Evolutionary conservation across 306 rosid genomes (phyloP), one percentile per base, ranked within the genome.

Genomic region (Echinosophora koreensis): DNA sequence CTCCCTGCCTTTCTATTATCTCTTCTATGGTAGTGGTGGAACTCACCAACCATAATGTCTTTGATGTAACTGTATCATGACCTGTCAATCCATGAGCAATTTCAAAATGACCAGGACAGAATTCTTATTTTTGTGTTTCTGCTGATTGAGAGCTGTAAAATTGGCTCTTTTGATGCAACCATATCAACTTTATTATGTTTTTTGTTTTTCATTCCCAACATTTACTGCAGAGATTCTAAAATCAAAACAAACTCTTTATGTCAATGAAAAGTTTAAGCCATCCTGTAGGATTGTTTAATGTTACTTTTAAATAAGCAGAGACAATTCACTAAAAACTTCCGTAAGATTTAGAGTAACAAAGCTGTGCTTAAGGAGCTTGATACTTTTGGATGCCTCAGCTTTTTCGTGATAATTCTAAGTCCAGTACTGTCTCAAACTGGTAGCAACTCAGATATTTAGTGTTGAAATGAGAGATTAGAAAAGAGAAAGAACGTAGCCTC

Each of bases 231-330:
- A 44, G 28, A 50, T 50, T 44, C 73, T 47, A 38, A 28, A 41
- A 47, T 66, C 58, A 46, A 51, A 65, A 77, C 49, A 16, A 5
- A 28, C 6, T 55, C 15, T 77, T 38, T 1, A 39, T 54, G 35
- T 27, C 51, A 12, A 27, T 54, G 71, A 55, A 27, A 66, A 46
- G 37, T 42, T 76, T 66, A 38, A 65, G 65, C 49, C 59, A 15
- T 58, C 30, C 28, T 15, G 17, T 42, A 22, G 34, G 16, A 44
- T 35, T 15, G 38, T 22, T 49, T 60, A n/a, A n/a, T 44, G 63
- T 42, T 15, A 39, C 18, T 32, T 69, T 56, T 34, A 35, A 32
- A 6, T 18, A 39, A 39, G 37, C 38, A 4, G 35, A 18, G 39
- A 17, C 38, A 35, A 47, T 18, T 49, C 5, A 28, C 59, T 30